Percentiles rank a stretch among this genome's conserved stretches.
These are phyloP conservation scores for Populus euphratica DNA, from an alignment of 345 rosid species.

Conservation along the genomic window DNA sequence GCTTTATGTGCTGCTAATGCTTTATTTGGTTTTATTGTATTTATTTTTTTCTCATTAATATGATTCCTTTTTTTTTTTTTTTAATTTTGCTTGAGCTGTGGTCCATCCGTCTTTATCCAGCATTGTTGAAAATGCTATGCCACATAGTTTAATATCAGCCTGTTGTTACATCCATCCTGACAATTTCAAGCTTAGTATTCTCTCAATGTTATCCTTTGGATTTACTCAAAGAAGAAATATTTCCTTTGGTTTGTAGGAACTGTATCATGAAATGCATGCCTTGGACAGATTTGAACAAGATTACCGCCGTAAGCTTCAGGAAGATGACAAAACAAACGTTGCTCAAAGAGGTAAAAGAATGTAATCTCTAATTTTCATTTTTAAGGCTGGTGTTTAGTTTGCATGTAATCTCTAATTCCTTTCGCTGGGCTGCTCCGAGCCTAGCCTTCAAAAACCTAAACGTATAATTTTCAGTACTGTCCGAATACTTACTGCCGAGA, in stretches of 20 bases:
- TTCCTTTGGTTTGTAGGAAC: constrained; percentile 52
- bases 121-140: background rate
- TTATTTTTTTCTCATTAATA: background rate
- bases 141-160: background rate
- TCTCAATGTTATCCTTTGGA: background rate
- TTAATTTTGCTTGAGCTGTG: background rate
- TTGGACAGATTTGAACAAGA: constrained; percentile 99
- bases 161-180: background rate
- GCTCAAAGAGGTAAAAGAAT: constrained; percentile 57
- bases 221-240: background rate
- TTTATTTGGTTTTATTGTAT: background rate
- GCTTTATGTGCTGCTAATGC: background rate
- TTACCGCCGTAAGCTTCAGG: constrained; percentile 87
- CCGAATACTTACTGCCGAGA: background rate
- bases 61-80: background rate
- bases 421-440: background rate
- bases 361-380: background rate
- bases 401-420: background rate
- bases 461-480: background rate
- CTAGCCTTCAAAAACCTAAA: background rate
- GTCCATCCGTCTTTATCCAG: background rate
- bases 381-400: background rate
- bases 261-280: constrained; percentile 94
- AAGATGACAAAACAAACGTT: constrained; percentile 72
- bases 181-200: background rate